Evolutionary conservation across 2,329 filamentous ascomycete genomes (phyloP), one percentile per base, ranked within the genome.

Genomic region (Fusarium zealandicum): DNA sequence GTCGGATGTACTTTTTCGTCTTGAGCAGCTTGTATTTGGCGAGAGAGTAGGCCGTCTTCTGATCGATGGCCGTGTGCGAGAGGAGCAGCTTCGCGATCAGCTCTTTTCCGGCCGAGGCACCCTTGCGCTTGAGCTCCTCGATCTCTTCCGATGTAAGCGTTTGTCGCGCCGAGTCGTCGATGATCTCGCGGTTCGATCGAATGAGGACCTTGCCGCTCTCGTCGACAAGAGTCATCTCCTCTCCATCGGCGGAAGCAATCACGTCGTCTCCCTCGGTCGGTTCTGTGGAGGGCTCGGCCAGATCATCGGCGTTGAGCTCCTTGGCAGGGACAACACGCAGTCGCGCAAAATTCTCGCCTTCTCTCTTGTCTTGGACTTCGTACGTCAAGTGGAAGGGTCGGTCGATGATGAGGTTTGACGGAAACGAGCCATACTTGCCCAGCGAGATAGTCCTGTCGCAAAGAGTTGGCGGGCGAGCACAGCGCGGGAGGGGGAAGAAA

Each of bases 11-110:
- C 75, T 99, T 99, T 71, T 88, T 93, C 61, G 90, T 89, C 78
- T 99, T 99, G 38, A 96, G 82, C 14, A 98, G 79, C 69, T 95
- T 96, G 75, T 99, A 99, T 74, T 99, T 99, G 36, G 93, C 93
- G 52, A 97, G 79, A 3, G 92, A 96, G 69, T 96, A 99, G 1
- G 87, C 82, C 0, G 95, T 98, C 80, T 99, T 99, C 76, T 98
- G 90, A 64, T 96, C 92, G 36, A 99, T 82, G 1, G 89, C 90
- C 14, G 90, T 88, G 73, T 99, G 95, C 36, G 92, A 95, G 25
- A 92, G 82, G 74, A 99, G 84, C 20, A 99, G 86, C 75, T 93
- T 96, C n/a, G 90, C 88, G 60, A 99, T 95, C 40, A 99, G 83
- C 44, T 96, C 93, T 71, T 90, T 90, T 11, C 93, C 93, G 0